phyloP scores from a whole-genome alignment of 2,329 filamentous ascomycete genomes.

The Tolypocladium amazonense region DNA sequence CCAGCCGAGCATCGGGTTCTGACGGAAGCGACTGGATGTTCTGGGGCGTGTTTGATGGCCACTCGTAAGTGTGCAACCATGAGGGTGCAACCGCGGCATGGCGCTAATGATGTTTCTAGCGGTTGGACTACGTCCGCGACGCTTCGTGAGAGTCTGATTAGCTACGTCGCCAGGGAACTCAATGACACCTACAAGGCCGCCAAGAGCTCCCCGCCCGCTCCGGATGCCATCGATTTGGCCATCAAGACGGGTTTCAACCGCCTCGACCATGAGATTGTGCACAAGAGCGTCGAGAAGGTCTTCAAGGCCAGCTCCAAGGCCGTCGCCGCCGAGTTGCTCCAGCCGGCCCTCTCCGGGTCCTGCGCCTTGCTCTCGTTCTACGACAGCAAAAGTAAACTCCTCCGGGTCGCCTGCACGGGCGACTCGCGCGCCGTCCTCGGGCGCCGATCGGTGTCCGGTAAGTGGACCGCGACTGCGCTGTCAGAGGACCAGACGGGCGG shows the following conservation, averaged over 20 bases:
- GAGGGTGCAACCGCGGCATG: slow-evolving; percentile 3
- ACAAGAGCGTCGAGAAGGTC: slow-evolving; percentile 86
- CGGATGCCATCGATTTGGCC: slow-evolving; percentile 75
- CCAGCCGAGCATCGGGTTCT: slow-evolving; percentile 37
- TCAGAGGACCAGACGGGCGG: slow-evolving; percentile 91
- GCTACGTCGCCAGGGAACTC: slow-evolving; percentile 83
- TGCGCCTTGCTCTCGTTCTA: slow-evolving; percentile 96
- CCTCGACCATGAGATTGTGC: slow-evolving; percentile 87
- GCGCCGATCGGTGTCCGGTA: slow-evolving; percentile 64
- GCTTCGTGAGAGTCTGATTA: slow-evolving; percentile 83
- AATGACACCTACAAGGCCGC: slow-evolving; percentile 81
- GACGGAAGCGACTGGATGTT: slow-evolving; percentile 84
- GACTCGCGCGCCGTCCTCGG: slow-evolving; percentile 94
- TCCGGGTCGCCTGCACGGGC: slow-evolving; percentile 91
- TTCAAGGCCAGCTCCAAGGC: slow-evolving; percentile 80
- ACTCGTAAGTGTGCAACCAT: slow-evolving; percentile 53
- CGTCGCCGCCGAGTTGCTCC: slow-evolving; percentile 83
- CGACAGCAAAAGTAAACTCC: slow-evolving; percentile 73
- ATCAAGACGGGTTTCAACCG: slow-evolving; percentile 88
- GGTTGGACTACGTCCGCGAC: slow-evolving; percentile 98
- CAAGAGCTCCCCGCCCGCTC: slow-evolving; percentile 51
- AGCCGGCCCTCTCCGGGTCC: slow-evolving; percentile 90
- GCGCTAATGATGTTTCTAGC: slow-evolving; percentile 30
- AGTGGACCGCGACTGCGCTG: slow-evolving; percentile 84
- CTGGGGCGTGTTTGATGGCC: slow-evolving; percentile 97